These are phyloP conservation scores for Excoecaria agallocha DNA, from an alignment of 345 rosid species.

Conservation along the genomic window DNA sequence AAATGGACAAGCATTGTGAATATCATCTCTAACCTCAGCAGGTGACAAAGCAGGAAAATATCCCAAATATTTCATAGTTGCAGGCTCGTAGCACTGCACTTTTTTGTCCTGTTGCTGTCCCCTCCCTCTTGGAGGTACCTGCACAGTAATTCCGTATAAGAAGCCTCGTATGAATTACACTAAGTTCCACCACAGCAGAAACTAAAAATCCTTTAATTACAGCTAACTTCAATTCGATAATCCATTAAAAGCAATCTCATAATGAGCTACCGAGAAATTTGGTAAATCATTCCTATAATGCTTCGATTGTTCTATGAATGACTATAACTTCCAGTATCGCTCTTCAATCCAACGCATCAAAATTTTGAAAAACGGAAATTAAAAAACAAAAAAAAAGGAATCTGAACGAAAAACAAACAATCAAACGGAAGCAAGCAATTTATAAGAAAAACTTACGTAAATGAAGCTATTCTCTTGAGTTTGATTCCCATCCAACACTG, in stretches of 20 bases:
- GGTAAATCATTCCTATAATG: background rate
- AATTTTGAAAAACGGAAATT: background rate
- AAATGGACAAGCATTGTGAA: background rate
- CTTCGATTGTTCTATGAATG: background rate
- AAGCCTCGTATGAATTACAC: background rate
- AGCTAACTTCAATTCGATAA: background rate
- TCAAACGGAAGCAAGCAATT: conserved; percentile 5
- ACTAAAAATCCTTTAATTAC: background rate
- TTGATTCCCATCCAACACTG: conserved; percentile 79
- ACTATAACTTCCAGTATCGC: background rate
- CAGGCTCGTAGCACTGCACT: conserved; percentile 98
- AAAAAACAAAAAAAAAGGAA: background rate
- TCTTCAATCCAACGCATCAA: background rate
- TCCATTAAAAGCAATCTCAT: background rate
- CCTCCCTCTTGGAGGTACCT: conserved; percentile 96
- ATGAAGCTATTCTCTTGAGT: conserved; percentile 82
- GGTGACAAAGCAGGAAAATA: conserved; percentile 65
- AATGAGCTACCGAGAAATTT: background rate
- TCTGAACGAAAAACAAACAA: background rate
- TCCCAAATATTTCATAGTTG: conserved; percentile 97
- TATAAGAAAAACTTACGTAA: conserved; percentile 57
- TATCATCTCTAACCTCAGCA: conserved; percentile 56
- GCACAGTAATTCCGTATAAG: conserved; percentile 2
- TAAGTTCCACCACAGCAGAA: background rate
- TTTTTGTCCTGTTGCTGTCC: conserved; percentile 73